Base-by-base conservation (phyloP, 2,329 filamentous ascomycete genomes). In the Elsinoe necatrix region DNA sequence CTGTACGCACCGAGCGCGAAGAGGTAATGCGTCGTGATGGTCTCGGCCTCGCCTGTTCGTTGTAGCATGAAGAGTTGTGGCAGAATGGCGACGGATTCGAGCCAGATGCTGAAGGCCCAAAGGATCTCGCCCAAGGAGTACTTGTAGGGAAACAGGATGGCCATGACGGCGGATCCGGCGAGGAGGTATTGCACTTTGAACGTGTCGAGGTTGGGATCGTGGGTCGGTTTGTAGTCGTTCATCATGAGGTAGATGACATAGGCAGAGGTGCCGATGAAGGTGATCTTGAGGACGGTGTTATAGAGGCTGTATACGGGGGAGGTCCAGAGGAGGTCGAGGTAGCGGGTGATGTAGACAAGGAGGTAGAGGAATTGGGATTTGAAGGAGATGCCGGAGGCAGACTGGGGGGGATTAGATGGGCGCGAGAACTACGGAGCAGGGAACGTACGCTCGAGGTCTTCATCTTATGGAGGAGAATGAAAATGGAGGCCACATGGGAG, bases 201-300 rank as follows among this genome's bases (percentile, higher is more conserved):
- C 3, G 93, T 98, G 71, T 98, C 93, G 69, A 95, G 83, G 69
- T 95, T 95, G 56, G 92, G 89, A 69, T 98, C 93, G 75, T 95
- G 92, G 31, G 93, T 97, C 23, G 93, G 92, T 74, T 95, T 95
- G 82, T 93, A 98, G 67, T 92, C 88, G 65, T 89, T 95, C 61
- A 93, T 86, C 93, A 98, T 98, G 64, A 97, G 83, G 76, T 96
- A 97, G 71, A 98, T 84, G 67, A 91, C 95, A 78, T 98, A 98
- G 61, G 86, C 84, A 61, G 95, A 91, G 21, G 89, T 86, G 61
- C 77, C 79, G 71, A 98, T 91, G 79, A 97, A 98, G 69, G 96
- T 80, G 69, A 97, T 83, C 74, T 98, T 98, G 80, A 97, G 96
- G 67, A 89, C 74, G 60, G 93, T 85, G 76, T 97, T 96, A 82